phyloP scores from a whole-genome alignment of 192 early-diverging fungal species.

The Coemansia guatemalensis region DNA sequence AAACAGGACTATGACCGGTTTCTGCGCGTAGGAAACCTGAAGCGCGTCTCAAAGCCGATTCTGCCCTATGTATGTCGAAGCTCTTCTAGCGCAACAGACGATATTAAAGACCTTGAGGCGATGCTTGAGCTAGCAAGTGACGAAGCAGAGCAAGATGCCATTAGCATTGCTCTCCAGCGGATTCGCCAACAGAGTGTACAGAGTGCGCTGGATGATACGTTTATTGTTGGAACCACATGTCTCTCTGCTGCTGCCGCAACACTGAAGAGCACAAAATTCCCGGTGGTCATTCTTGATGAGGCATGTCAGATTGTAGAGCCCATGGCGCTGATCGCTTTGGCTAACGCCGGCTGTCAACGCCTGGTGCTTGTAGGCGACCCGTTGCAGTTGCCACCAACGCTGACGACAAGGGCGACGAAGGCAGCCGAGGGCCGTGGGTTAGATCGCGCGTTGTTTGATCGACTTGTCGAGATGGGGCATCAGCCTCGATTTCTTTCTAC shows the following conservation, averaged over 20 bases:
- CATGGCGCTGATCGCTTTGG: constrained; percentile 79
- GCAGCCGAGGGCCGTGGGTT: constrained; percentile 58
- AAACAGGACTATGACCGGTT: constrained; percentile 66
- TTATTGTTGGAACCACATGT: constrained; percentile 77
- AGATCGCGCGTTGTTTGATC: constrained; percentile 81
- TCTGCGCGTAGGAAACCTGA: constrained; percentile 69
- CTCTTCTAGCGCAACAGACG: constrained; percentile 47
- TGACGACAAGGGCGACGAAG: constrained; percentile 56
- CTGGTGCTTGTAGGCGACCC: constrained; percentile 89
- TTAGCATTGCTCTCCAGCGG: constrained; percentile 28
- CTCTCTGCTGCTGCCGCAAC: constrained; percentile 74
- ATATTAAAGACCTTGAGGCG: constrained; percentile 74
- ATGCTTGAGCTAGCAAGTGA: constrained; percentile 64
- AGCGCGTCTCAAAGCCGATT: constrained; percentile 64
- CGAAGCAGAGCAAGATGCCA: constrained; percentile 54
- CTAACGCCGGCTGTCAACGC: constrained; percentile 57
- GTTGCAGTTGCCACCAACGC: constrained; percentile 80
- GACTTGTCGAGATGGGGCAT: constrained; percentile 59
- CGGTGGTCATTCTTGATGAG: constrained; percentile 85
- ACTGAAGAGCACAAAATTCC: constrained; percentile 57
- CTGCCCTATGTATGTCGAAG: constrained; percentile 62
- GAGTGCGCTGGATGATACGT: constrained; percentile 36
- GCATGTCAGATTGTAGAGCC: constrained; percentile 87
- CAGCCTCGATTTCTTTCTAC: constrained; percentile 36
- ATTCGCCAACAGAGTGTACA: constrained; percentile 50